These are phyloP conservation scores for Barnettozyma botsteinii DNA, from an alignment of 805 yeast species.

Conservation along the genomic window DNA sequence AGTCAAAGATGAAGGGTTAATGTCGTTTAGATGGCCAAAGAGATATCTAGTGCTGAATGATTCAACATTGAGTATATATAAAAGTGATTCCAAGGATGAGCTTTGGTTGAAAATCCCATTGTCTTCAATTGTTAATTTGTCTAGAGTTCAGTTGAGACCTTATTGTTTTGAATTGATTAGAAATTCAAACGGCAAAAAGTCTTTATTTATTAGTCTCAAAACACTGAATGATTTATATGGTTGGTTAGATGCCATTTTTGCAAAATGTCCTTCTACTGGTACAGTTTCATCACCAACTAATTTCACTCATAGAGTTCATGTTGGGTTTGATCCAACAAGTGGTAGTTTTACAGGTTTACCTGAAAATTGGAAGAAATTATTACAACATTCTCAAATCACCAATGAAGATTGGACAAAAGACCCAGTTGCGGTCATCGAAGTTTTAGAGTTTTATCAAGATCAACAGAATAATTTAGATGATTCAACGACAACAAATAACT, in stretches of 20 bases:
- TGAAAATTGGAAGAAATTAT: slow-evolving; percentile 82
- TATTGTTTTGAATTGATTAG: slow-evolving; percentile 72
- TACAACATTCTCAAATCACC: slow-evolving; percentile 84
- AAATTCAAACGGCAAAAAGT: slow-evolving; percentile 38
- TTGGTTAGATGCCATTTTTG: slow-evolving; percentile 86
- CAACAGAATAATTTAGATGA: slow-evolving; percentile 22
- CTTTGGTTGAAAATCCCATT: slow-evolving; percentile 48
- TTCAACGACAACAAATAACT: neutral
- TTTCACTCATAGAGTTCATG: slow-evolving; percentile 90
- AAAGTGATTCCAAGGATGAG: slow-evolving; percentile 50
- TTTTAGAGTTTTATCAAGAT: slow-evolving; percentile 68
- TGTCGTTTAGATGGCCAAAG: slow-evolving; percentile 89
- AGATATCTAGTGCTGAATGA: slow-evolving; percentile 76
- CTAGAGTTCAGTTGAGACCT: slow-evolving; percentile 65
- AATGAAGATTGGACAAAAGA: slow-evolving; percentile 88
- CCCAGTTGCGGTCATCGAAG: slow-evolving; percentile 93
- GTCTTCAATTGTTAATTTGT: slow-evolving; percentile 55
- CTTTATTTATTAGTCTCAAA: slow-evolving; percentile 71
- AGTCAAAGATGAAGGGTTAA: slow-evolving; percentile 86
- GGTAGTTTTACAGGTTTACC: slow-evolving; percentile 94
- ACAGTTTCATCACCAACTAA: slow-evolving; percentile 89
- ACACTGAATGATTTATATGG: slow-evolving; percentile 73
- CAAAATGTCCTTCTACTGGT: slow-evolving; percentile 59
- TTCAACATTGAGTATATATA: slow-evolving; percentile 67
- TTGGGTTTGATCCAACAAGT: slow-evolving; percentile 75